Evolutionary conservation across 1,139 yeast genomes (phyloP).

Genomic region (Saccharomyces hybrid): DNA sequence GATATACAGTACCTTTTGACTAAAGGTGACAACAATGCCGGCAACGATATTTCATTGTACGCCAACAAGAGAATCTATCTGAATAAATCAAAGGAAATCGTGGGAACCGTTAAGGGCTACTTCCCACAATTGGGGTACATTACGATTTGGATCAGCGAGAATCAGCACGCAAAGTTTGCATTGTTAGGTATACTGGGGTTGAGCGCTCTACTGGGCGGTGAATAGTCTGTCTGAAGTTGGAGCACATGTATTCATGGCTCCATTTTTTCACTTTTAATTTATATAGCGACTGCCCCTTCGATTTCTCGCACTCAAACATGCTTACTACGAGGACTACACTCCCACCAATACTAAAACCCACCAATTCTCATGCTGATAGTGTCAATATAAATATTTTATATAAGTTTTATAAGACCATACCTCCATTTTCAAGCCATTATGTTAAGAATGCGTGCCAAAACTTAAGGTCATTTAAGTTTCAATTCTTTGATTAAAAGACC

Average conservation of each 20-base stretch:
- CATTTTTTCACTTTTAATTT: background rate
- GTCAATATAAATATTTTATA: too few species aligned
- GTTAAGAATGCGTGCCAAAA: too few species aligned
- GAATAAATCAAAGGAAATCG: slow-evolving; percentile 66
- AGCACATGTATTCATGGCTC: background rate
- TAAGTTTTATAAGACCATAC: too few species aligned
- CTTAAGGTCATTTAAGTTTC: background rate
- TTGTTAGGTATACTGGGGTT: slow-evolving; percentile 27
- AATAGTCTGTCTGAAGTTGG: slow-evolving; percentile 4
- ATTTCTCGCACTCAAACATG: background rate
- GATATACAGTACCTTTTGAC: slow-evolving; percentile 70
- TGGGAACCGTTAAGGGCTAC: slow-evolving; percentile 87
- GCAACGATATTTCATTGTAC: slow-evolving; percentile 82
- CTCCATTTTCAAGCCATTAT: too few species aligned
- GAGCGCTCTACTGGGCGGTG: slow-evolving; percentile 25
- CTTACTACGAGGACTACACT: background rate
- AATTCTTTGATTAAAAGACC: background rate
- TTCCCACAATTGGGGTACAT: slow-evolving; percentile 88
- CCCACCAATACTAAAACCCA: background rate
- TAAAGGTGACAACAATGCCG: slow-evolving; percentile 93
- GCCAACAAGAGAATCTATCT: slow-evolving; percentile 69
- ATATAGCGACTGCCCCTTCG: background rate
- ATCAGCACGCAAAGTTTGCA: slow-evolving; percentile 33
- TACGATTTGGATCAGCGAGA: slow-evolving; percentile 88
- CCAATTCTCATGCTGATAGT: too few species aligned